Evolutionary conservation across 2,329 filamentous ascomycete genomes (phyloP), one percentile per base, ranked within the genome.

Genomic region (Colletotrichum sp.): DNA sequence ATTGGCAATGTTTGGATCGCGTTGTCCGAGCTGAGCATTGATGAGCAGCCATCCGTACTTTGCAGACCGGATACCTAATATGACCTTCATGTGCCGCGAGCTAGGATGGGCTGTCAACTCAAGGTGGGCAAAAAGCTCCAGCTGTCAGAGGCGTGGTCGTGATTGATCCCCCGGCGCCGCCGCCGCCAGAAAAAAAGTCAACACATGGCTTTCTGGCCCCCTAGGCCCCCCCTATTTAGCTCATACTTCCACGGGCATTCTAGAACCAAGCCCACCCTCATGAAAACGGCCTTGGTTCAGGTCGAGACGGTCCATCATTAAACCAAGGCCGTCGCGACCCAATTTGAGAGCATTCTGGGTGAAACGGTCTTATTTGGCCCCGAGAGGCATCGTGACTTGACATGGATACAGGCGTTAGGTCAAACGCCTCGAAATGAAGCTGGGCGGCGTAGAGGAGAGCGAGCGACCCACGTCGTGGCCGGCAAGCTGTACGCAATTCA

Each of bases 391-490:
- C 55, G 29, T 31, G 36, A 54, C 66, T 31, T 69, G 54, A 51
- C 66, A 68, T 61, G 66, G 66, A 47, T 33, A 24, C 27, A 43
- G 65, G 31, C 54, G 18, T 61, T 18, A 34, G 63, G 27, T 55
- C 54, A 59, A 58, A 59, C 54, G 34, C 54, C 55, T 64, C 43
- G 61, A 71, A 54, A 66, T 67, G 62, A 71, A 51, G 69, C 36
- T 59, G 63, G 54, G 34, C 36, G 21, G 63, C 27, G 29, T 16
- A 27, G 36, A 21, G 18, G 36, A 58, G 27, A 29, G n/a, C 34
- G 31, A 29, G 36, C 57, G 55, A 59, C 55, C 63, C 62, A 66
- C 55, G 21, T 24, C 54, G 15, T 47, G 24, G 18, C 36, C 12
- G 34, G 11, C 18, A 15, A 38, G 43, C 43, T 33, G 33, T 64